phyloP scores from a whole-genome alignment of 1,284 basidiomycete genomes.

The Amylostereum areolatum region DNA sequence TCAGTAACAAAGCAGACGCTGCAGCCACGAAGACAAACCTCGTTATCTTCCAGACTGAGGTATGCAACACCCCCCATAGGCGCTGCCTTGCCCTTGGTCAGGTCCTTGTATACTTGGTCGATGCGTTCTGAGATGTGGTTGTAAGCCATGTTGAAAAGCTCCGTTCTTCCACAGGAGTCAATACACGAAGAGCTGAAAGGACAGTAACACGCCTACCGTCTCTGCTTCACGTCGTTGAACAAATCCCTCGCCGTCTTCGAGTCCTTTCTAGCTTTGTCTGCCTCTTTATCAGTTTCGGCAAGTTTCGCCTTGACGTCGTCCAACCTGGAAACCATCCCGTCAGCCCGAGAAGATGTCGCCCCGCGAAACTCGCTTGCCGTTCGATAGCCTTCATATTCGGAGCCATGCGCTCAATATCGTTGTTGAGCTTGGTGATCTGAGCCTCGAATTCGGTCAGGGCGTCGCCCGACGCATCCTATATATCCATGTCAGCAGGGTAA shows the following conservation, averaged over 20 bases:
- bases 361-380: slow-evolving; percentile 35
- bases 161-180: slow-evolving; percentile 39
- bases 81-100: slow-evolving; percentile 90
- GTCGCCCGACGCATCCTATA: slow-evolving; percentile 61
- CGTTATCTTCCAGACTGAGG: slow-evolving; percentile 90
- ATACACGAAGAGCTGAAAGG: neutral
- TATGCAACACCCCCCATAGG: slow-evolving; percentile 97
- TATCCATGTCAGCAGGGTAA: neutral
- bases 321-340: slow-evolving; percentile 42
- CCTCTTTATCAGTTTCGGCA: slow-evolving; percentile 68
- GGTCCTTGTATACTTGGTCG: slow-evolving; percentile 95
- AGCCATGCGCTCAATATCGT: slow-evolving; percentile 90
- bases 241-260: slow-evolving; percentile 87
- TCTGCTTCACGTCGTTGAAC: slow-evolving; percentile 84
- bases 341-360: no score
- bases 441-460: slow-evolving; percentile 72
- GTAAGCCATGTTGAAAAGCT: slow-evolving; percentile 95
- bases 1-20: neutral
- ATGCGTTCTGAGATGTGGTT: slow-evolving; percentile 93
- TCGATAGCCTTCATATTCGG: slow-evolving; percentile 97
- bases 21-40: slow-evolving; percentile 44
- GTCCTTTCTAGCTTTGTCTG: slow-evolving; percentile 74
- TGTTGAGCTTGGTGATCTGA: slow-evolving; percentile 65
- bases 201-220: slow-evolving; percentile 44
- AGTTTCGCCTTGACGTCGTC: slow-evolving; percentile 86